These are phyloP conservation scores for Candida sanyiensis DNA, from an alignment of 805 yeast species.

Conservation along the genomic window DNA sequence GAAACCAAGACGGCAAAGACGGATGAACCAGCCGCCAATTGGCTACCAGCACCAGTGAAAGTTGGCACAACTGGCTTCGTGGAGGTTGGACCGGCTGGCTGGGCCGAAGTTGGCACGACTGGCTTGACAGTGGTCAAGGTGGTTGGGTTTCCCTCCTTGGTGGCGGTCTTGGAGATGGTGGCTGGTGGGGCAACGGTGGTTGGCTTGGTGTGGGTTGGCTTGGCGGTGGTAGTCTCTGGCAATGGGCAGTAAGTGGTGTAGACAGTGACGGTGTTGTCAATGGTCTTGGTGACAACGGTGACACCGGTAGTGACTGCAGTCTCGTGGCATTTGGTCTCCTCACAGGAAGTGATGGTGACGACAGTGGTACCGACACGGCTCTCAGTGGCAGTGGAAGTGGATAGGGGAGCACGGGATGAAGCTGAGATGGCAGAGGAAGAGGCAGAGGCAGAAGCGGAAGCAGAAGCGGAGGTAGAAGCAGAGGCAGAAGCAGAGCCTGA, in stretches of 20 bases:
- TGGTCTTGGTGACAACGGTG: constrained; percentile 29
- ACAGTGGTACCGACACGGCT: constrained; percentile 7
- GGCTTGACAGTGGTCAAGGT: neutral
- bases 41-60: constrained; percentile 12
- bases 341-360: constrained; percentile 27
- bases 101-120: constrained; percentile 1
- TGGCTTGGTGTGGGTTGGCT: neutral
- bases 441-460: neutral
- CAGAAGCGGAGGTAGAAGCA: neutral
- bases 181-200: no score
- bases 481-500: constrained; percentile 2
- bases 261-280: constrained; percentile 28
- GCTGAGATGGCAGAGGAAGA: neutral
- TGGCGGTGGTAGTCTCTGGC: constrained; percentile 4
- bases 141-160: constrained; percentile 1
- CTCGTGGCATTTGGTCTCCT: constrained; percentile 27
- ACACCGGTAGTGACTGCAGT: constrained; percentile 22
- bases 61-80: constrained; percentile 3
- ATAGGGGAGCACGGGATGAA: neutral
- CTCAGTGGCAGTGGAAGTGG: constrained; percentile 5
- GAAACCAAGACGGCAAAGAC: constrained; percentile 8
- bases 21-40: constrained; percentile 10
- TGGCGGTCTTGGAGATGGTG: neutral
- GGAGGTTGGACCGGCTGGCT: constrained; percentile 1
- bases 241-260: constrained; percentile 20